Base-by-base conservation (phyloP, 192 early-diverging fungal species). In the Gonapodya prolifera region DNA sequence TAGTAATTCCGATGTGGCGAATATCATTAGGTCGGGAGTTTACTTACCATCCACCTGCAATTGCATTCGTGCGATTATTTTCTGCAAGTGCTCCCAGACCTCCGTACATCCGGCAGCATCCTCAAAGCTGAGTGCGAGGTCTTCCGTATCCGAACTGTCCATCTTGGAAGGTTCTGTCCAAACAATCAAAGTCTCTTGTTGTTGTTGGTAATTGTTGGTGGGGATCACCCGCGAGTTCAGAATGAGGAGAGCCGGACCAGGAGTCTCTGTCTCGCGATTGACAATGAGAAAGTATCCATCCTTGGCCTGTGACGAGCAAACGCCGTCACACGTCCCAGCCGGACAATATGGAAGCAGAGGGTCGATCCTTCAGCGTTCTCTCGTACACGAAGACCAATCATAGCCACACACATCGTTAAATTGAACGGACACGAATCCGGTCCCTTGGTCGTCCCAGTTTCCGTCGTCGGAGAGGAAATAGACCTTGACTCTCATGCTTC, bases 161-260 rank as follows among this genome's bases (percentile, higher is more conserved):
- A n/a, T n/a, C n/a, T n/a, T n/a, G n/a, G n/a, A n/a, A n/a, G n/a
- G n/a, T 80, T 95, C 92, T 2, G 90, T 88, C 95, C 96, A 98
- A n/a, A 96, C 91, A 85, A 98, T 94, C 77, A 96, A 82, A 34
- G 96, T 97, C 31, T 95, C 91, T 86, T 98, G 94, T 77, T 97
- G 95, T 35, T 89, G 86, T 77, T 91, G 88, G 82, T 96, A 96
- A 0, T 90, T 85, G 71, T 90, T 86, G 35, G 92, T 89, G 31
- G 85, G 85, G 75, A 87, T 85, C 45, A 98, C 92, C 36, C 87
- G 86, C 35, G 91, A 90, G 73, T 91, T 91, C 78, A 98, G 82
- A 32, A 97, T 78, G 13, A 91, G 31, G 71, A n/a, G 13, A 69
- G 8, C 45, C 13, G 45, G 8, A n/a, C n/a, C 45, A 8, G 8